Evolutionary conservation across 495 filamentous ascomycete species (phyloP).

Genomic region (Talaromyces nanjingensis): DNA sequence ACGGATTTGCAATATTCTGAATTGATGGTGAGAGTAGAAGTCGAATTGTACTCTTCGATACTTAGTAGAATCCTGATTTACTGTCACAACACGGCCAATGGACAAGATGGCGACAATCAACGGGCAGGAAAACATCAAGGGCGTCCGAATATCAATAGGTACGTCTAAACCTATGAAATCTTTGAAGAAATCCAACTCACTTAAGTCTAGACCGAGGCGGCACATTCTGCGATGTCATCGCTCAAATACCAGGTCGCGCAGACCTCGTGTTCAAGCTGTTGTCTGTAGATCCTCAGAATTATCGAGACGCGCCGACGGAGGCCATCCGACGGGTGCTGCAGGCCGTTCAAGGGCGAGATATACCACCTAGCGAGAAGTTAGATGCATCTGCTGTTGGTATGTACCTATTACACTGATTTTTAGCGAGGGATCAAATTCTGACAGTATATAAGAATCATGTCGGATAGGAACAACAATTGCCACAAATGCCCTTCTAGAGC

Average conservation of each 20-base stretch:
- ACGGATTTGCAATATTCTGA: not conserved
- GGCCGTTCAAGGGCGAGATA: conserved; percentile 21
- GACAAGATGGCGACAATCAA: not conserved
- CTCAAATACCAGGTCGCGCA: conserved; percentile 46
- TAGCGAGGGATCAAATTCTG: too few species aligned
- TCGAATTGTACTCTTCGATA: too few species aligned
- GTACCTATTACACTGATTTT: not conserved
- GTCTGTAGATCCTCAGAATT: conserved; percentile 85
- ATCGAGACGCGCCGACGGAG: conserved; percentile 81
- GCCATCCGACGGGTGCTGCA: conserved; percentile 88
- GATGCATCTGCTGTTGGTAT: conserved; percentile 4
- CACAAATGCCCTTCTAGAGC: conserved; percentile 85
- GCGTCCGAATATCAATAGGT: not conserved
- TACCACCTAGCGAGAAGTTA: not conserved
- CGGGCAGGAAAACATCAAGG: not conserved
- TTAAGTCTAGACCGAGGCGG: conserved; percentile 45
- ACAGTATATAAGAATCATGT: conserved; percentile 1
- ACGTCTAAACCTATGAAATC: not conserved
- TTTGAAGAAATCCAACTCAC: too few species aligned
- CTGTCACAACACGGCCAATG: too few species aligned
- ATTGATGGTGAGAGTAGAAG: not conserved
- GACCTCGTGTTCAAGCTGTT: conserved; percentile 83
- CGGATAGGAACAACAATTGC: conserved; percentile 89
- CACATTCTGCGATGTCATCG: conserved; percentile 60
- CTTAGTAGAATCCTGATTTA: too few species aligned